Base-by-base conservation (phyloP, 78 protist species). In the Pigoraptor vietnamica region DNA sequence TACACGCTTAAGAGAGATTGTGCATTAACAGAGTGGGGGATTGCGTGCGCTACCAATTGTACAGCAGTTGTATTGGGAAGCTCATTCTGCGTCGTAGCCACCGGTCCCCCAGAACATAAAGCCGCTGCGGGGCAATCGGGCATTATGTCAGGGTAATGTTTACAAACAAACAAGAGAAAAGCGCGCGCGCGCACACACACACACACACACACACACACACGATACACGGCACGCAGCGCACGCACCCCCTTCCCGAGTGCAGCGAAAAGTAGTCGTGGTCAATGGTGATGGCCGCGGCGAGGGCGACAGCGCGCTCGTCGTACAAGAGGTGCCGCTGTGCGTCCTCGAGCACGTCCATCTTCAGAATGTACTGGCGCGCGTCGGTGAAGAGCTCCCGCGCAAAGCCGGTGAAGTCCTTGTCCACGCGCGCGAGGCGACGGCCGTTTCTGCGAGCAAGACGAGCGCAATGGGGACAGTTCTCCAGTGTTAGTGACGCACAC, bases 351-450 rank as follows among this genome's bases (percentile, higher is more conserved):
- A 39, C 56, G 79, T 40, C 90, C 36, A 87, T 24, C 81, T 32
- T 24, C 36, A 40, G 39, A 87, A 39, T 39, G 90, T 87, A 87
- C 23, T 32, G 23, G 40, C 33, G 90, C 9, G 90, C 90, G 21
- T 87, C 90, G 29, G 90, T 87, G 90, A 87, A 87, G 24, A 87
- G 2, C 24, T 87, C 90, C 81, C 37, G 40, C 29, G 56, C 90
- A 40, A 87, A 29, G 9, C 90, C 90, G 1, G 40, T 24, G 56
- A 87, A 87, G 90, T 87, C 34, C 67, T 87, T 87, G 90, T 87
- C 90, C 2, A 87, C 56, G 38, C 81, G 40, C 36, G 90, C 90
- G 24, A 87, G 40, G 24, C 9, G 39, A 19, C 33, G 1, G 24
- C 56, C 79, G 34, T 87, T 9, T 24, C 67, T 48, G 67, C 14